Evolutionary conservation across 768 basidiomycete genomes (phyloP), one percentile per base, ranked within the genome.

Genomic region (Pisolithus microcarpus): DNA sequence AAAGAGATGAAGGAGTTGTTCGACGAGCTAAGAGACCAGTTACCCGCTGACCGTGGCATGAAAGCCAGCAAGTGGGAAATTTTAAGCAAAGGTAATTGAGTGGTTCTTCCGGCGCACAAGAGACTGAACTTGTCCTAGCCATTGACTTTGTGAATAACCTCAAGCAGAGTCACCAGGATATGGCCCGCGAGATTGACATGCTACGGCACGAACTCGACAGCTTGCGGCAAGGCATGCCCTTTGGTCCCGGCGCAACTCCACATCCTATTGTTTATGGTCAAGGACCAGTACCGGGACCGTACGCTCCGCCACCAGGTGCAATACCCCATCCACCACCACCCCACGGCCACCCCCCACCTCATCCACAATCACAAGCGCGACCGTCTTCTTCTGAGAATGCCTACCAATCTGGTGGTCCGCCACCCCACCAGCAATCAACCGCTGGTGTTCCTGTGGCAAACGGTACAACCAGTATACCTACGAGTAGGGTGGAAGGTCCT

Each of bases 21-120:
- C 63, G 96, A 99, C 59, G 96, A 99, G 66, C 71, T 99, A 56
- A 79, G 92, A 52, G 94, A 96, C 66, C 83, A 90, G 61, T 72
- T 99, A 23, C 96, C 96, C 1, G 85, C 86, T 47, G 92, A 92
- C 72, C 80, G 87, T 48, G 92, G 87, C 39, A 89, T 93, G 84
- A 98, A 98, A 65, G 87, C 91, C 18, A 93, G 90, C 72, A 99
- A 99, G 72, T 98, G 95, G 96, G 96, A 99, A 73, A 97, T 97
- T 54, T 71, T 99, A 31, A 94, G 85, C 70, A 95, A 96, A 83
- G 90, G 94, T 90, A 57, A 56, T 36, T 43, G 31, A 9, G 13
- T 46, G 36, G 36, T 39, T 15, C 23, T 38, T 10, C 42, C 24
- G 26, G 43, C 19, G 5, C 30, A 19, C 43, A 40, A 4, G 39